Evolutionary conservation across 2,329 filamentous ascomycete species (phyloP).

Genomic region (Xylariaceae sp.): DNA sequence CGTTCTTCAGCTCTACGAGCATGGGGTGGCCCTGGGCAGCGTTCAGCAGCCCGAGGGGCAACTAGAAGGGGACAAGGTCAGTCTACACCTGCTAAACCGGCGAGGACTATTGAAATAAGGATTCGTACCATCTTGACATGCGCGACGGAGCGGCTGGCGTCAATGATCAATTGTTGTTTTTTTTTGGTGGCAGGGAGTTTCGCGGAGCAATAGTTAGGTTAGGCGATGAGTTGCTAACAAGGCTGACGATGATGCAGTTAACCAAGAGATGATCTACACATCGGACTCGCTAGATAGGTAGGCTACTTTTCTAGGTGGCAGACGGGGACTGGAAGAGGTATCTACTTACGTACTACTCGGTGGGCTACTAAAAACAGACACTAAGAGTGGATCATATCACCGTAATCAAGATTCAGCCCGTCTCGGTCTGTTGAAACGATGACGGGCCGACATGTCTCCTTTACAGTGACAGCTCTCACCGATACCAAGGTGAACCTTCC

Average conservation of each 20-base stretch:
- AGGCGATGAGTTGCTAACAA: neutral
- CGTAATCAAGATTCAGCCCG: no score
- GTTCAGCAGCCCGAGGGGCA: constrained; percentile 78
- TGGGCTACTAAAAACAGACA: no score
- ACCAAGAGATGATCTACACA: no score
- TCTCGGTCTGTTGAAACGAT: no score
- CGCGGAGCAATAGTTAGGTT: neutral
- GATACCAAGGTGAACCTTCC: no score
- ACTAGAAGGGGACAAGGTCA: constrained; percentile 37
- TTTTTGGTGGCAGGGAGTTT: neutral
- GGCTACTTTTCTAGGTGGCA: no score
- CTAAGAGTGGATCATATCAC: no score
- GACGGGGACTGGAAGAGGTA: no score
- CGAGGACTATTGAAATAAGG: neutral
- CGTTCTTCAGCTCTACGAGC: constrained; percentile 52
- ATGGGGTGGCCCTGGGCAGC: constrained; percentile 95
- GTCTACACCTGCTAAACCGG: constrained; percentile 1
- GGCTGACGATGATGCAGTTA: constrained; percentile 4
- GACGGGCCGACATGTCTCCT: no score
- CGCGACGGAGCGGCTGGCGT: neutral
- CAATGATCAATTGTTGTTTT: neutral
- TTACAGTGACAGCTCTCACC: no score
- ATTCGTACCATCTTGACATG: constrained; percentile 13
- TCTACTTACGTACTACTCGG: no score
- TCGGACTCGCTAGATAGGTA: no score